Conservation (phyloP, 257 asterid genomes). For the Scutellaria minor region DNA sequence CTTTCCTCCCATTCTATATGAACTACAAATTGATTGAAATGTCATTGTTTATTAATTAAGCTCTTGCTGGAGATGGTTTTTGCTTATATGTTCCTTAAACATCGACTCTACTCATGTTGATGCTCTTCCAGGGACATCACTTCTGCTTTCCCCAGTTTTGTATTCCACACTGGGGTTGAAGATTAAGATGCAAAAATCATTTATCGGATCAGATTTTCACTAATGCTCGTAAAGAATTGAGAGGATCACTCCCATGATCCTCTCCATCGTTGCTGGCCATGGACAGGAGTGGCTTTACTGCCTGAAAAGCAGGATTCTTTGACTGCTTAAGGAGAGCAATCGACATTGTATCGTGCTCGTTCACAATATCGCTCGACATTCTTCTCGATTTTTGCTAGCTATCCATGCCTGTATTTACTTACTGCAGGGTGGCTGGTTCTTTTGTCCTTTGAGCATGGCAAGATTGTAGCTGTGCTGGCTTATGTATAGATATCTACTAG, state of each 20-base stretch:
- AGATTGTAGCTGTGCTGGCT: neutral
- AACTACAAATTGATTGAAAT: too few relatives aligned
- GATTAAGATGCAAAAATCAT: constrained; percentile 44
- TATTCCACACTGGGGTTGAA: constrained; percentile 69
- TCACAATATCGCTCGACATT: neutral
- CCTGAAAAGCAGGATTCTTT: neutral
- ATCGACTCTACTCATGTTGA: neutral
- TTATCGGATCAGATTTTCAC: constrained; percentile 21
- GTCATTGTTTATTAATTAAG: too few relatives aligned
- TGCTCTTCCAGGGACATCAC: constrained; percentile 60
- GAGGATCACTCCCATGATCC: neutral
- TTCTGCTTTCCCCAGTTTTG: constrained; percentile 70
- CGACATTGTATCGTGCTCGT: neutral
- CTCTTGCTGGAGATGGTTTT: too few relatives aligned
- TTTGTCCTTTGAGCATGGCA: neutral
- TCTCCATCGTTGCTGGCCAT: constrained; percentile 7
- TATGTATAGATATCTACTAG: neutral
- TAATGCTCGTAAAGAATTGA: neutral
- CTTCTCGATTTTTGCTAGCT: neutral
- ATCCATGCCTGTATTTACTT: neutral
- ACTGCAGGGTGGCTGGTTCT: neutral
- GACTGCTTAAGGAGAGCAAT: constrained; percentile 3
- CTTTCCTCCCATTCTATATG: neutral
- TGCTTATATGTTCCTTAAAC: neutral
- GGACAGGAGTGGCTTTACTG: neutral